phyloP scores from a whole-genome alignment of 1,139 yeast genomes.

The Saccharomyces hybrid region DNA sequence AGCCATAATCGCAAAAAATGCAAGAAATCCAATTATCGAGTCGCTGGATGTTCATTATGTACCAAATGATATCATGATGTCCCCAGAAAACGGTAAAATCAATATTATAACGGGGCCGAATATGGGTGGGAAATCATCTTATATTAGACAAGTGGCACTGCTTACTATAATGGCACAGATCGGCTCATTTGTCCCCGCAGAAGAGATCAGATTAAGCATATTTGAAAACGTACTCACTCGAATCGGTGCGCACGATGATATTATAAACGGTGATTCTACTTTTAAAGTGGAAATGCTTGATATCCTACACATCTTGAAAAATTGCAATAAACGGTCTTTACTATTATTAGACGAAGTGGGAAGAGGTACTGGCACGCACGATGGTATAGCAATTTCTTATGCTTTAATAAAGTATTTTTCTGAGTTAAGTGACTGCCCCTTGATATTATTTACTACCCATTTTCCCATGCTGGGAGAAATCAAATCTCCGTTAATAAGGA shows the following conservation, averaged over 20 bases:
- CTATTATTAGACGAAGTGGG: conserved; percentile 48
- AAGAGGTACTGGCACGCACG: conserved; percentile 72
- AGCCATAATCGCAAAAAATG: conserved; percentile 45
- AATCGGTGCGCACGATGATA: conserved; percentile 41
- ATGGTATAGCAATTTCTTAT: conserved; percentile 83
- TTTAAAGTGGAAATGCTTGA: conserved; percentile 47
- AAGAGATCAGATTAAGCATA: conserved; percentile 37
- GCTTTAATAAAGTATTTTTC: conserved; percentile 63
- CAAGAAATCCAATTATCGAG: conserved; percentile 80
- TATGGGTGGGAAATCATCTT: conserved; percentile 51
- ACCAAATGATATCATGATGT: conserved; percentile 58
- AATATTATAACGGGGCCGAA: conserved; percentile 59
- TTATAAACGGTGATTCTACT: conserved; percentile 39
- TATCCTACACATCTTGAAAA: conserved; percentile 37
- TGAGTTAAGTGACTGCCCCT: conserved; percentile 40
- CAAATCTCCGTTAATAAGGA: conserved; percentile 44
- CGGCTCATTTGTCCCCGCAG: conserved; percentile 47
- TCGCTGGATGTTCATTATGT: conserved; percentile 47
- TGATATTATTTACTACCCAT: conserved; percentile 79
- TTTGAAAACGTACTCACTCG: conserved; percentile 40
- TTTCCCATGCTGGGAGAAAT: conserved; percentile 57
- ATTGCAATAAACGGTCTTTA: conserved; percentile 34
- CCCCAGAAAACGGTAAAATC: conserved; percentile 40
- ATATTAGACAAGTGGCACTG: conserved; percentile 42
- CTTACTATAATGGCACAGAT: conserved; percentile 43